Percentiles rank a stretch among this genome's conserved stretches.
Conservation (phyloP, 2,329 filamentous ascomycete species). For the Aureobasidium musti region DNA sequence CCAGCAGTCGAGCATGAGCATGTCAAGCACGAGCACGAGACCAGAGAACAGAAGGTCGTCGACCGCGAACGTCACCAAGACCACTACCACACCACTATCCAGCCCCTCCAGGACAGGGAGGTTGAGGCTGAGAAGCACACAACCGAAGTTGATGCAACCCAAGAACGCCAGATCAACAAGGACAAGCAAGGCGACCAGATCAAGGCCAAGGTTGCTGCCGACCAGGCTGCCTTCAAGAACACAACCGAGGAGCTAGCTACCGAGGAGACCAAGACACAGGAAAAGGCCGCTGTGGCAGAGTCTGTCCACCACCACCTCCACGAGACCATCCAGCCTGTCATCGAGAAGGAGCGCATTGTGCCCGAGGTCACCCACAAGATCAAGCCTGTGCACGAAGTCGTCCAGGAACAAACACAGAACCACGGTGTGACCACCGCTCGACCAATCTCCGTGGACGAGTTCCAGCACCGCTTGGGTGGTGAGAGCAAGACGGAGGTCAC, state of each 20-base stretch:
- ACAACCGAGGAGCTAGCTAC: constrained; percentile 29
- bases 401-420: constrained; percentile 31
- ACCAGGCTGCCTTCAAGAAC: constrained; percentile 32
- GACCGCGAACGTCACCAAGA: constrained; percentile 71
- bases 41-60: constrained; percentile 62
- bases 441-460: constrained; percentile 37
- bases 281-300: constrained; percentile 58
- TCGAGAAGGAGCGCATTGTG: constrained; percentile 67
- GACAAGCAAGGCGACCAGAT: constrained; percentile 41
- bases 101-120: constrained; percentile 57
- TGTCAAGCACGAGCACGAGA: constrained; percentile 60
- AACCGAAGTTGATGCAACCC: constrained; percentile 60
- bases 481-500: constrained; percentile 17
- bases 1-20: constrained; percentile 63
- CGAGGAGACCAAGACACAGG: constrained; percentile 52
- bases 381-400: constrained; percentile 67
- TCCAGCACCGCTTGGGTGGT: constrained; percentile 32
- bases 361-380: constrained; percentile 70
- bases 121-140: constrained; percentile 63
- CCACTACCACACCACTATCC: constrained; percentile 69
- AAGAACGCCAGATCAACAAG: constrained; percentile 64
- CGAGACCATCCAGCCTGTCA: constrained; percentile 69
- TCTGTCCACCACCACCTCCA: constrained; percentile 67
- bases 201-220: constrained; percentile 33
- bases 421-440: constrained; percentile 34